Evolutionary conservation across 495 filamentous ascomycete species (phyloP), one percentile per base, ranked within the genome.

Genomic region (Xanthoparmelia taractica): DNA sequence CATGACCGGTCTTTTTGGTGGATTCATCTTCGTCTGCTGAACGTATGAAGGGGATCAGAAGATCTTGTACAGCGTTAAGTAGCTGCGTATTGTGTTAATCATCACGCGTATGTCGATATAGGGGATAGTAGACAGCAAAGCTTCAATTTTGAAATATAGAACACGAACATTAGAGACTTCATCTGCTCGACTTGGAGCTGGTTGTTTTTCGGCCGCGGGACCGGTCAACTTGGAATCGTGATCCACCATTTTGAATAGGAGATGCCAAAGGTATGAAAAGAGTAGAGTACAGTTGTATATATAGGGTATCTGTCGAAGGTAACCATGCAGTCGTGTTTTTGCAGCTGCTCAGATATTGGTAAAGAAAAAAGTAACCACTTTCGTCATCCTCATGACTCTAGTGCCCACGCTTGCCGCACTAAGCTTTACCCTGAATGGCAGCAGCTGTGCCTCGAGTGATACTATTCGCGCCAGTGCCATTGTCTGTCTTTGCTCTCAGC

Each of bases 21-120:
- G 72, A 67, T 29, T 79, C 78, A 60, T 85, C 83, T 59, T 87
- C 77, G 73, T 95, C 91, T 59, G 91, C 91, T 17, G 81, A 79
- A 48, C 79, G 82, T 66, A 96, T 87, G 73, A 91, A 94, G 1
- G 88, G 88, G 33, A 94, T 80, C 34, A 96, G 79, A 40, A 92
- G 81, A 37, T 82, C 76, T 79, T 90, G 82, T 47, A 93, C 84
- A 13, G 89, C 84, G 64, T 80, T 80, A 15, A 96, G 76, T 38
- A 94, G 81, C 91, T 68, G 29, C 17, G 31, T 31, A 0, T 38
- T 57, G 12, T 11, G 58, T 64, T 29, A 67, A 50, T 38, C 7
- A 36, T 37, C 17, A 40, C 27, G 25, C 17, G 38, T n/a, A 2
- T 15, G 15, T 0, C 12, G 29, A 43, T 4, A 34, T 37, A 5